These are phyloP conservation scores for Neoscytalidium dimidiatum DNA, from an alignment of 2,329 filamentous ascomycete species.

Conservation along the genomic window DNA sequence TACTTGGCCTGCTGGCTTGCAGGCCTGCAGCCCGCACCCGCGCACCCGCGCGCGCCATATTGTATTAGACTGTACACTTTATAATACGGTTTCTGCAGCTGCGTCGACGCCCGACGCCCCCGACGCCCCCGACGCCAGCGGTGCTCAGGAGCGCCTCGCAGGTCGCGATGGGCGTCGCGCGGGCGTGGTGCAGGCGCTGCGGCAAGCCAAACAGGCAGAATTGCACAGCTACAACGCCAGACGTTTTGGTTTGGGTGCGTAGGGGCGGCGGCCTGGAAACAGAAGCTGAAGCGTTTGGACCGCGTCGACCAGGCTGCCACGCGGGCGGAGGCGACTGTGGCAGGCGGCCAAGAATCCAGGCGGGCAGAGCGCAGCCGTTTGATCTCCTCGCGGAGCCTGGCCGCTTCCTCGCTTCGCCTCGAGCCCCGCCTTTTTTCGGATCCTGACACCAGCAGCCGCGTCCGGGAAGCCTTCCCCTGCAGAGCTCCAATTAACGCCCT, in stretches of 20 bases:
- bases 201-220: constrained; percentile 6
- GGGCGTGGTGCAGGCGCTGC: background rate
- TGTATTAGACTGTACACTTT: too few relatives aligned
- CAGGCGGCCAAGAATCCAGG: background rate
- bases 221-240: background rate
- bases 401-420: constrained; percentile 12
- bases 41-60: too few relatives aligned
- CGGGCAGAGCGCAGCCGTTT: background rate
- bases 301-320: background rate
- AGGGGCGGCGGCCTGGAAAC: constrained; percentile 1
- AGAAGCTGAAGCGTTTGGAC: background rate
- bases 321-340: background rate
- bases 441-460: constrained; percentile 14
- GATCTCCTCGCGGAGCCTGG: constrained; percentile 8
- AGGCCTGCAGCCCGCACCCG: too few relatives aligned
- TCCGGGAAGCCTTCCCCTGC: background rate
- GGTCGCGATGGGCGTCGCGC: background rate
- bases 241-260: background rate
- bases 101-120: background rate
- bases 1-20: too few relatives aligned
- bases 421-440: constrained; percentile 13
- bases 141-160: too few relatives aligned
- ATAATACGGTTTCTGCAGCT: too few relatives aligned
- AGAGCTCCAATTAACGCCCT: background rate
- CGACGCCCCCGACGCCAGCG: background rate